Base-by-base conservation (phyloP, 768 basidiomycete genomes). In the Russula vinacea region DNA sequence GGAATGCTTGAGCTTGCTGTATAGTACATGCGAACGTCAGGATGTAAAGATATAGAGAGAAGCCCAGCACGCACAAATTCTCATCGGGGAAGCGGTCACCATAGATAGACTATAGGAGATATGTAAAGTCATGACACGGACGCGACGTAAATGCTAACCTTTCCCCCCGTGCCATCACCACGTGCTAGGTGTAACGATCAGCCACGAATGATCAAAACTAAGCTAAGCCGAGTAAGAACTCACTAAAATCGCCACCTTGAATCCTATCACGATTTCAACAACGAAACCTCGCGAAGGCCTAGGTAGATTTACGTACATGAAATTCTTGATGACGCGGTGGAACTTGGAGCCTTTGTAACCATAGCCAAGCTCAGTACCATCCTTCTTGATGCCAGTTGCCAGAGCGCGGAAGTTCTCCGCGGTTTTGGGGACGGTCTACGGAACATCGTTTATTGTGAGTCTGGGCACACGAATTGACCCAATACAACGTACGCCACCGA, bases 201-300 rank as follows among this genome's bases (percentile, higher is more conserved):
- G 35, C 26, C 57, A 55, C 39, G 14, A 13, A 11, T n/a, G 19
- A 68, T 26, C 8, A 1, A 63, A 56, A 70, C 62, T 49, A 68
- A 66, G 3, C 59, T 50, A 69, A 65, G 56, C 39, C 45, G 45
- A 11, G 58, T 65, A 37, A 19, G 26, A 24, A 83, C 90, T 70
- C 75, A 90, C 92, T 97, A 78, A 98, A 99, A 79, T 98, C 96
- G 78, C 96, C 96, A 71, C 95, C 95, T 78, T 98, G 95, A 70
- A 96, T 94, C 92, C 91, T 92, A 11, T 42, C 29, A 49, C 39
- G 40, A 29, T 8, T 22, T 17, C 22, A 39, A 45, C 44, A 50
- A 40, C 45, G 47, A 40, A 52, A 37, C 71, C 83, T 11, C 33
- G 51, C 10, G 17, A 54, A 52, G 44, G 42, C 54, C n/a, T 40